These are phyloP conservation scores for Scolecobasidium constrictum DNA, from an alignment of 2,329 filamentous ascomycete species.

Conservation along the genomic window DNA sequence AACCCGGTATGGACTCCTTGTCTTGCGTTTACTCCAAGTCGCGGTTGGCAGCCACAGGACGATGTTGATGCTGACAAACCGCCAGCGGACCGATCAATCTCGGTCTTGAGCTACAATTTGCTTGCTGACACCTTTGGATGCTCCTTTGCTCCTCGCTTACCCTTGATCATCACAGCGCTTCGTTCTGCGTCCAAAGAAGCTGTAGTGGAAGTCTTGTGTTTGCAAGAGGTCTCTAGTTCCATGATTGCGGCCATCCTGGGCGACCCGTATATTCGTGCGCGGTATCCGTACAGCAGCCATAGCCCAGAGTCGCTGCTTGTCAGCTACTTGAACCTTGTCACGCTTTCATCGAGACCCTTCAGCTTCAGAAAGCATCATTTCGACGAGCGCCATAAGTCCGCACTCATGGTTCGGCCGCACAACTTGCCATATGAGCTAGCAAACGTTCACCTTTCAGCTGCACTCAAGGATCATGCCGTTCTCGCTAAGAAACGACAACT, in stretches of 20 bases:
- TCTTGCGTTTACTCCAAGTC: neutral
- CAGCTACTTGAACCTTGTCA: slow-evolving; percentile 49
- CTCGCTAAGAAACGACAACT: slow-evolving; percentile 47
- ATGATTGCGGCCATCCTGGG: neutral
- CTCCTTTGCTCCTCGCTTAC: neutral
- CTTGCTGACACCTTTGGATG: neutral
- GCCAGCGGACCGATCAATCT: neutral
- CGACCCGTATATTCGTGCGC: neutral
- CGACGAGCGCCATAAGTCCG: slow-evolving; percentile 46
- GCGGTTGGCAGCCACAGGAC: neutral
- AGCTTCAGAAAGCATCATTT: slow-evolving; percentile 46
- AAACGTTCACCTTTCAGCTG: slow-evolving; percentile 51
- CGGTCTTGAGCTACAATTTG: neutral
- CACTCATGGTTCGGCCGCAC: slow-evolving; percentile 37
- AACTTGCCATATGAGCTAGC: slow-evolving; percentile 39
- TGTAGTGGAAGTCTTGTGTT: neutral
- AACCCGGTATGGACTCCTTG: neutral
- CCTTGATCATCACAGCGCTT: neutral
- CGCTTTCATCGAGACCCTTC: slow-evolving; percentile 47
- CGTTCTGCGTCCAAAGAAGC: neutral
- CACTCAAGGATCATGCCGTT: slow-evolving; percentile 48
- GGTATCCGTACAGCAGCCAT: slow-evolving; percentile 2
- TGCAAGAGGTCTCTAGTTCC: slow-evolving; percentile 3
- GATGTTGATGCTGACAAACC: neutral
- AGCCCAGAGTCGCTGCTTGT: slow-evolving; percentile 28